Evolutionary conservation across 2,329 filamentous ascomycete genomes (phyloP).

Genomic region (Pseudogymnoascus destructans): DNA sequence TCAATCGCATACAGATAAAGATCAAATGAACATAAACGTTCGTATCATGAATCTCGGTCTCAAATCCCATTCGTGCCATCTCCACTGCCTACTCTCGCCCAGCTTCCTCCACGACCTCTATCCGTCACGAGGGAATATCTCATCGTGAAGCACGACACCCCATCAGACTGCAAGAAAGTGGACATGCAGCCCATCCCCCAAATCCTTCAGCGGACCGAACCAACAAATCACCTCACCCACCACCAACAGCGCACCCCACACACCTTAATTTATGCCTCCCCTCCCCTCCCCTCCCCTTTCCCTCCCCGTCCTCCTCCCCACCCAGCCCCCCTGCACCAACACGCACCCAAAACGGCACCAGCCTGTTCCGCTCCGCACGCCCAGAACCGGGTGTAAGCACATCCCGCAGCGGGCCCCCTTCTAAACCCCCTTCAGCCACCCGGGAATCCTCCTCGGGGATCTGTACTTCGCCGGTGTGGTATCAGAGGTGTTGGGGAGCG

Average conservation of each 20-base stretch:
- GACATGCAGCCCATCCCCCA: not conserved
- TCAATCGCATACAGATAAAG: not conserved
- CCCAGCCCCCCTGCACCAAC: not conserved
- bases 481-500: not conserved
- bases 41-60: not conserved
- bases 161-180: not conserved
- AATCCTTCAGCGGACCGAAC: not conserved
- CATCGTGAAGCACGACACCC: not conserved
- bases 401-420: not conserved
- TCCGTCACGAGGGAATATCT: not conserved
- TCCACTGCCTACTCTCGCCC: not conserved
- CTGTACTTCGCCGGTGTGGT: not conserved
- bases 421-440: not conserved
- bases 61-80: not conserved
- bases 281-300: not conserved
- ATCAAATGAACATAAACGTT: not conserved
- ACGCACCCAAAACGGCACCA: not conserved
- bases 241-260: not conserved
- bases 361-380: not conserved
- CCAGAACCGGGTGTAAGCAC: not conserved
- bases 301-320: no score
- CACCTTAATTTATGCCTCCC: conserved; percentile 1
- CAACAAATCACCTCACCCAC: not conserved
- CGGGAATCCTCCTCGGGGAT: not conserved
- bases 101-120: not conserved